A percentile compares a stretch with the other conserved stretches of the same genome.
Evolutionary conservation across 768 basidiomycete species (phyloP).

Genomic region (Phaeotremella skinneri): DNA sequence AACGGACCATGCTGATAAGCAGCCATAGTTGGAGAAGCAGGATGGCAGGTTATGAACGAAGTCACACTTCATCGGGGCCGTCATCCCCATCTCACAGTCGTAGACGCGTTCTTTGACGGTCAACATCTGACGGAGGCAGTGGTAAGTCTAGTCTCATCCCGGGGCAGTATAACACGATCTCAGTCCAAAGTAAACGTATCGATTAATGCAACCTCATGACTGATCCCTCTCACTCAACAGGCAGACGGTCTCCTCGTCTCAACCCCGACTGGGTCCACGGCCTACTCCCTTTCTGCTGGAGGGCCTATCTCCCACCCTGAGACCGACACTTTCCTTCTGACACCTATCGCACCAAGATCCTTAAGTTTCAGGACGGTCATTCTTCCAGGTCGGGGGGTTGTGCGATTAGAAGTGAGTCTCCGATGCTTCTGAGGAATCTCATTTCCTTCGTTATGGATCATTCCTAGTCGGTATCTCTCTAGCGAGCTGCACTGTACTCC

Average conservation of each 20-base stretch:
- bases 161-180: constrained; percentile 18
- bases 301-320: constrained; percentile 96
- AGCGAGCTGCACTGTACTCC: too few relatives aligned
- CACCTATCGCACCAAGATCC: constrained; percentile 93
- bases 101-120: constrained; percentile 89
- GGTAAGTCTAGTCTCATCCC: constrained; percentile 57
- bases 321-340: constrained; percentile 80
- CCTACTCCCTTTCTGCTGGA: constrained; percentile 91
- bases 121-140: constrained; percentile 95
- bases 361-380: constrained; percentile 88
- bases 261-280: constrained; percentile 94
- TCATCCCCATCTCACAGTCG: constrained; percentile 85
- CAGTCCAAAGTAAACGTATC: constrained; percentile 16
- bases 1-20: constrained; percentile 6
- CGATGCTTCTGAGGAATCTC: not conserved
- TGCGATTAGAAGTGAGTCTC: constrained; percentile 50
- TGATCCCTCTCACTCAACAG: constrained; percentile 53
- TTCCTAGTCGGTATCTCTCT: not conserved
- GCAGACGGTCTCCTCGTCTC: constrained; percentile 92
- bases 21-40: constrained; percentile 53
- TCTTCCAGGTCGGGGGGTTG: constrained; percentile 60
- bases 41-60: constrained; percentile 98
- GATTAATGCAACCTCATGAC: not conserved
- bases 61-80: constrained; percentile 87
- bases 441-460: not conserved